Evolutionary conservation across 2,329 filamentous ascomycete species (phyloP).

Genomic region (Trichocomaceae sp.): DNA sequence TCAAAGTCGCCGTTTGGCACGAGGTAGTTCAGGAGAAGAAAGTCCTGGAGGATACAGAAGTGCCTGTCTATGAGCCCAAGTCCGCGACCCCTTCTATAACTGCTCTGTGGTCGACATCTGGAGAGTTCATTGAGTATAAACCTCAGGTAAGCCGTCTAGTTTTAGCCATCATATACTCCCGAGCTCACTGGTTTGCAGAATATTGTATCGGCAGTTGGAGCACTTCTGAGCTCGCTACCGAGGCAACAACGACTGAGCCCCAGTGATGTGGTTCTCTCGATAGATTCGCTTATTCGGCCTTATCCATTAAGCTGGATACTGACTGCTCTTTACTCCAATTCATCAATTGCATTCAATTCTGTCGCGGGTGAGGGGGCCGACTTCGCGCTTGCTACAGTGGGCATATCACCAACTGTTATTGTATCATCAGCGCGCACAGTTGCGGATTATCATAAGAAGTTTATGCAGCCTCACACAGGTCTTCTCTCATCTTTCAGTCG

Average conservation of each 20-base stretch:
- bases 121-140: slow-evolving; percentile 74
- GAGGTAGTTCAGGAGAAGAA: slow-evolving; percentile 71
- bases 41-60: slow-evolving; percentile 50
- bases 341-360: slow-evolving; percentile 81
- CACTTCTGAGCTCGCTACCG: slow-evolving; percentile 69
- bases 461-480: slow-evolving; percentile 55
- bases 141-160: slow-evolving; percentile 48
- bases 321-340: slow-evolving; percentile 74
- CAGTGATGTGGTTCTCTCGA: slow-evolving; percentile 76
- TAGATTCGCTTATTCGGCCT: slow-evolving; percentile 70
- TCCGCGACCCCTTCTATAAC: slow-evolving; percentile 41
- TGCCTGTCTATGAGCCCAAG: slow-evolving; percentile 58
- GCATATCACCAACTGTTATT: slow-evolving; percentile 73
- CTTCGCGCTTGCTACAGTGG: slow-evolving; percentile 64
- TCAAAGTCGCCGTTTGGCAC: slow-evolving; percentile 88
- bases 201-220: slow-evolving; percentile 77
- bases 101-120: slow-evolving; percentile 39
- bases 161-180: not conserved
- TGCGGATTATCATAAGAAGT: slow-evolving; percentile 58
- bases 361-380: slow-evolving; percentile 69
- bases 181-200: slow-evolving; percentile 46
- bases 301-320: slow-evolving; percentile 76
- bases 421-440: slow-evolving; percentile 71
- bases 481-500: slow-evolving; percentile 61
- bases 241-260: slow-evolving; percentile 64